These are phyloP conservation scores for Aspergillus sp. DNA, from an alignment of 2,329 filamentous ascomycete genomes.

Conservation along the genomic window DNA sequence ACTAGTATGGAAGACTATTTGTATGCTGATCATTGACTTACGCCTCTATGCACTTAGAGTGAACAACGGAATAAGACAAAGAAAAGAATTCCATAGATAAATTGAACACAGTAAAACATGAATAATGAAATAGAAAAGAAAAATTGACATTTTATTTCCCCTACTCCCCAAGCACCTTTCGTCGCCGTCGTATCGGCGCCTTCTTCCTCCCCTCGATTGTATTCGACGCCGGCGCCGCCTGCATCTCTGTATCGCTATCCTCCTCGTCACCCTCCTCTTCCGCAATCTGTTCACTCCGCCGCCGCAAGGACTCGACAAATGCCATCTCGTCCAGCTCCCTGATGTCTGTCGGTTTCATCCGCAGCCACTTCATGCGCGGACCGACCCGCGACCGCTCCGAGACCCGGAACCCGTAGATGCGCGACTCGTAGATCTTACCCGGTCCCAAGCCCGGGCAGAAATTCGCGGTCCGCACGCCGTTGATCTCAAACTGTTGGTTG, in stretches of 20 bases:
- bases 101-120: neutral
- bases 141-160: neutral
- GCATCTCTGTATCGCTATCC: conserved; percentile 36
- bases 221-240: conserved; percentile 15
- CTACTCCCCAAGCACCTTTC: conserved; percentile 9
- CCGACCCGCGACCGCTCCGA: conserved; percentile 84
- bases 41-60: neutral
- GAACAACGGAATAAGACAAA: conserved; percentile 11
- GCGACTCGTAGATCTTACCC: conserved; percentile 83
- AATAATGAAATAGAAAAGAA: neutral
- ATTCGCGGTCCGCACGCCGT: conserved; percentile 80
- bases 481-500: conserved; percentile 55
- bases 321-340: conserved; percentile 71
- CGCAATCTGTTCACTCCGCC: conserved; percentile 25
- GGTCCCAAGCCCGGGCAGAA: conserved; percentile 79
- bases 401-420: conserved; percentile 94
- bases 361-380: conserved; percentile 94
- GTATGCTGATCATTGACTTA: neutral
- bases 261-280: conserved; percentile 22
- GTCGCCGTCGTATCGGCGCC: conserved; percentile 37
- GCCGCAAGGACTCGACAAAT: conserved; percentile 29
- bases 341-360: conserved; percentile 72
- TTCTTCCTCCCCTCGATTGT: conserved; percentile 35
- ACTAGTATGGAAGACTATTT: neutral
- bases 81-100: conserved; percentile 5